Evolutionary conservation across 2,329 filamentous ascomycete genomes (phyloP).

Genomic region (Scedosporium dehoogii): DNA sequence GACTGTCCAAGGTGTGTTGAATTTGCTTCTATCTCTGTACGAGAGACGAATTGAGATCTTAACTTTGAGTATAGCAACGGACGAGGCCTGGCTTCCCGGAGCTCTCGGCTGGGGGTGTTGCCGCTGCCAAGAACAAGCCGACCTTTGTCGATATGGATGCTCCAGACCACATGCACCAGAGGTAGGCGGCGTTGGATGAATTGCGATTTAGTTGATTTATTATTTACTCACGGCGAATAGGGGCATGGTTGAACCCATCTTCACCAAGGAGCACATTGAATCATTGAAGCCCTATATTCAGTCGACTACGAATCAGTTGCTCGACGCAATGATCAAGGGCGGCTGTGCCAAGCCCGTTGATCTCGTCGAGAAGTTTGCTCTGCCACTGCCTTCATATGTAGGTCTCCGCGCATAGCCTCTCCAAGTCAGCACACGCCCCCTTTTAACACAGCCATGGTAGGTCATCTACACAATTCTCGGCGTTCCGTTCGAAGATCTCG

Average conservation of each 20-base stretch:
- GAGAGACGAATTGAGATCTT: background rate
- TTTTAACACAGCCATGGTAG: constrained; percentile 16
- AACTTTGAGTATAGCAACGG: constrained; percentile 19
- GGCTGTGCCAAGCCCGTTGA: constrained; percentile 30
- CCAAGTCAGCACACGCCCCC: constrained; percentile 15
- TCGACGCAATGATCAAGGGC: constrained; percentile 26
- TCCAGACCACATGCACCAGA: constrained; percentile 35
- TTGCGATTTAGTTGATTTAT: too few species aligned
- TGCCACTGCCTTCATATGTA: constrained; percentile 37
- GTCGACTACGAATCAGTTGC: constrained; percentile 31
- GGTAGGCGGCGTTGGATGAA: constrained; percentile 14
- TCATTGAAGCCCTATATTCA: constrained; percentile 33
- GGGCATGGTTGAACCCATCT: constrained; percentile 34
- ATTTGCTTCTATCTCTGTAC: background rate
- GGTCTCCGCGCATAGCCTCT: constrained; percentile 7
- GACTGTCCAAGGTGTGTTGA: constrained; percentile 32
- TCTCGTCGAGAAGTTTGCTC: constrained; percentile 33
- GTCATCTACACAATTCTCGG: constrained; percentile 41
- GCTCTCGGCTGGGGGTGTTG: constrained; percentile 33
- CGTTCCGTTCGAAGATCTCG: constrained; percentile 34
- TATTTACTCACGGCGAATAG: constrained; percentile 13
- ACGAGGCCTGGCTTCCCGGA: constrained; percentile 35
- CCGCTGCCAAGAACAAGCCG: constrained; percentile 35
- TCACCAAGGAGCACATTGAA: constrained; percentile 27
- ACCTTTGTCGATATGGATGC: constrained; percentile 43